These are phyloP conservation scores for Hericium coralloides DNA, from an alignment of 768 basidiomycete species.

Conservation along the genomic window DNA sequence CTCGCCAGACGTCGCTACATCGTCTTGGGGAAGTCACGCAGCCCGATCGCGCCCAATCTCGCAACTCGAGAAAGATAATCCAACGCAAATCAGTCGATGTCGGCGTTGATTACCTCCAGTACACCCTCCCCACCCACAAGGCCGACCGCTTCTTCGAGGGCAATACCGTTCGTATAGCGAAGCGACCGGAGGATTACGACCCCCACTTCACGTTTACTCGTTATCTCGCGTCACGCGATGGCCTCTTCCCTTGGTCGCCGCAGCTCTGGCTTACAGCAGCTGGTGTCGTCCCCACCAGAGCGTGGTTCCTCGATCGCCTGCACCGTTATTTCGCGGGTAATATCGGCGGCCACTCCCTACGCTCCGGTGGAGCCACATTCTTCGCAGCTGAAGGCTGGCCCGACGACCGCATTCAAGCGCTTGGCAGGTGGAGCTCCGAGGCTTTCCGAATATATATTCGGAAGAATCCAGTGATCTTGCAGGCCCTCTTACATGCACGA, in stretches of 20 bases:
- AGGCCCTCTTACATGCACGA: no score
- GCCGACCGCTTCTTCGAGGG: slow-evolving; percentile 21
- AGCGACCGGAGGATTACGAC: not conserved
- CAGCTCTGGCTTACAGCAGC: slow-evolving; percentile 26
- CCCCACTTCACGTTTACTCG: slow-evolving; percentile 8
- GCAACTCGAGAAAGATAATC: slow-evolving; percentile 15
- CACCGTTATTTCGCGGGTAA: no score
- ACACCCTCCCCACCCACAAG: slow-evolving; percentile 31
- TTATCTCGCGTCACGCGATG: slow-evolving; percentile 1
- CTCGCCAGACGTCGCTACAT: not conserved
- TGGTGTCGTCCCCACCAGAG: slow-evolving; percentile 23
- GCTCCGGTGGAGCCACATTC: slow-evolving; percentile 32
- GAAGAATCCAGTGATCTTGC: slow-evolving; percentile 22
- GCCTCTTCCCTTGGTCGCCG: slow-evolving; percentile 6
- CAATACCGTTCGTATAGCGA: slow-evolving; percentile 8
- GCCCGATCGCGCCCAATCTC: slow-evolving; percentile 10
- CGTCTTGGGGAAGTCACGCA: slow-evolving; percentile 22
- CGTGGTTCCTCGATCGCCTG: slow-evolving; percentile 24
- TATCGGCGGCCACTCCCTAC: slow-evolving; percentile 14
- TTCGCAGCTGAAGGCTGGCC: slow-evolving; percentile 24
- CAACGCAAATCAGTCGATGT: slow-evolving; percentile 5
- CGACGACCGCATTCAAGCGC: slow-evolving; percentile 25
- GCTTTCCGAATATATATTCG: slow-evolving; percentile 32
- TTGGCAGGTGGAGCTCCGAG: slow-evolving; percentile 31
- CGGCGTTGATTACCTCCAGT: not conserved